Conservation (phyloP, 495 filamentous ascomycete genomes). For the Xeromyces bisporus region DNA sequence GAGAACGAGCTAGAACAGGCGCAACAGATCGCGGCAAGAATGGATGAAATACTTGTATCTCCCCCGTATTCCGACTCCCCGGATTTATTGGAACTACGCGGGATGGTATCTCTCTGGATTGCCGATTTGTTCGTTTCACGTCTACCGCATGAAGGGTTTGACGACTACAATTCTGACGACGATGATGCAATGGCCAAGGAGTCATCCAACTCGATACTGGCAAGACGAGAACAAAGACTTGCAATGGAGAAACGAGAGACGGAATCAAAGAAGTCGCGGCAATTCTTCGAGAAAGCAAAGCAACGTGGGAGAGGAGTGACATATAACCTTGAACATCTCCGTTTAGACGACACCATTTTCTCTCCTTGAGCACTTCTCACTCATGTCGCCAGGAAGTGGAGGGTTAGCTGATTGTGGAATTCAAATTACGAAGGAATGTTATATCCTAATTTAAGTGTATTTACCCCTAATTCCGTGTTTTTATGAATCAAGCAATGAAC, state of each 20-base stretch:
- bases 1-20: conserved; percentile 27
- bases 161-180: conserved; percentile 7
- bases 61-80: conserved; percentile 44
- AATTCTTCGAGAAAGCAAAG: conserved; percentile 21
- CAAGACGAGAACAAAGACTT: conserved; percentile 15
- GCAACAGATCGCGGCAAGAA: conserved; percentile 38
- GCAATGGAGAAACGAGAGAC: conserved; percentile 17
- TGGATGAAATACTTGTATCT: conserved; percentile 47
- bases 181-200: conserved; percentile 10
- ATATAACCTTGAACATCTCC: conserved; percentile 17
- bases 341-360: conserved; percentile 15
- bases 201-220: conserved; percentile 10
- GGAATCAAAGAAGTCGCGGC: conserved; percentile 17
- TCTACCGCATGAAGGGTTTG: conserved; percentile 7
- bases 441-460: background rate
- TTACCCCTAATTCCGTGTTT: background rate
- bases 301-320: conserved; percentile 18
- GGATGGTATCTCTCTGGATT: conserved; percentile 51
- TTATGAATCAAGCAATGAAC: background rate
- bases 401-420: too few species aligned
- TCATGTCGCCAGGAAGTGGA: too few species aligned
- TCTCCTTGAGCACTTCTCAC: too few species aligned
- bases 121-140: conserved; percentile 37
- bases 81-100: conserved; percentile 43
- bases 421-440: background rate